Percentiles rank a stretch among this genome's conserved stretches.
Conservation (phyloP, 345 rosid genomes). For the Brassica carinata region DNA sequence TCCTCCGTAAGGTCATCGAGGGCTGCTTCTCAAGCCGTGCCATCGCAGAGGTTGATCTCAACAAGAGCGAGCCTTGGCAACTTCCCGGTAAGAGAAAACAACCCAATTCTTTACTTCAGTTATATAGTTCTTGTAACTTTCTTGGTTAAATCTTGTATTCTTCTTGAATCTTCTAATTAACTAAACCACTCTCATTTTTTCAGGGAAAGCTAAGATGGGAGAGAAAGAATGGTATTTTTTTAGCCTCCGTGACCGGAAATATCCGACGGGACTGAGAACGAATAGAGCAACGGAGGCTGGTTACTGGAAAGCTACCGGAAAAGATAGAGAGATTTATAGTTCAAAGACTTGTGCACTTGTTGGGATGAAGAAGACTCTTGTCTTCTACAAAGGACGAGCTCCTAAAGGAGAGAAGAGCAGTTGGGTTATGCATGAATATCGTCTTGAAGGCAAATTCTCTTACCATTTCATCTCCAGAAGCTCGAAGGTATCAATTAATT, state of each 20-base stretch:
- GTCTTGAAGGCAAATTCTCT: slow-evolving; percentile 93
- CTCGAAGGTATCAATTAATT: slow-evolving; percentile 60
- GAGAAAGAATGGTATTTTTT: slow-evolving; percentile 99
- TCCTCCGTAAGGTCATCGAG: slow-evolving; percentile 81
- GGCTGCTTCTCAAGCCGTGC: slow-evolving; percentile 74
- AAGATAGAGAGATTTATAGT: slow-evolving; percentile 85
- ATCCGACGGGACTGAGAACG: slow-evolving; percentile 92
- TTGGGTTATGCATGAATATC: slow-evolving; percentile 99
- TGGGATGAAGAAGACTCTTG: slow-evolving; percentile 98
- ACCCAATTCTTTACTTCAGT: background rate
- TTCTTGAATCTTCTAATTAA: slow-evolving; percentile 2
- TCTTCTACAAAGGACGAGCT: slow-evolving; percentile 89
- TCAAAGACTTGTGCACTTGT: slow-evolving; percentile 84
- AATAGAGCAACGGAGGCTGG: slow-evolving; percentile 97
- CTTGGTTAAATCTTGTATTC: background rate
- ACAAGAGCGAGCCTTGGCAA: slow-evolving; percentile 98
- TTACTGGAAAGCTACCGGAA: slow-evolving; percentile 97
- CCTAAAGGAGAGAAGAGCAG: slow-evolving; percentile 93
- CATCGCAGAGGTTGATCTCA: slow-evolving; percentile 92
- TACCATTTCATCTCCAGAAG: slow-evolving; percentile 79
- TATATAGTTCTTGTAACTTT: background rate
- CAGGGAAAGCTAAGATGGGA: slow-evolving; percentile 90
- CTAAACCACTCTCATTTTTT: background rate
- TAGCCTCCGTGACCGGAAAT: slow-evolving; percentile 86
- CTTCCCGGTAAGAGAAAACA: slow-evolving; percentile 70